These are phyloP conservation scores for Talaromyces sp. DNA, from an alignment of 2,329 filamentous ascomycete species.

Conservation along the genomic window DNA sequence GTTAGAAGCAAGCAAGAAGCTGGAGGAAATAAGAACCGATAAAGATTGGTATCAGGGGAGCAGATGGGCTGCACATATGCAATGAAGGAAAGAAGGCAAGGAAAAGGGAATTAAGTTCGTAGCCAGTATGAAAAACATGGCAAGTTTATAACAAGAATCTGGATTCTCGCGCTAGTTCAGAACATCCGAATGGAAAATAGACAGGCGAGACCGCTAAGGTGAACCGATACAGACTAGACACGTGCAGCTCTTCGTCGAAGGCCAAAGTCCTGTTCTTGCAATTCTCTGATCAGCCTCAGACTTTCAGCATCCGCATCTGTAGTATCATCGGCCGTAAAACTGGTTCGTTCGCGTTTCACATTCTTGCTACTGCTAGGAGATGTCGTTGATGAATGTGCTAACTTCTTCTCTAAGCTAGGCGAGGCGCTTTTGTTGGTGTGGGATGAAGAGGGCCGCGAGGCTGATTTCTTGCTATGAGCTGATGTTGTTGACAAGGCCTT, in stretches of 20 bases:
- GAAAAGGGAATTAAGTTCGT: not conserved
- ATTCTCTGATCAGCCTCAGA: conserved; percentile 42
- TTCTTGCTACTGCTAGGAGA: conserved; percentile 22
- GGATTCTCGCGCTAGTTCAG: not conserved
- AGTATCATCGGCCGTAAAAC: conserved; percentile 29
- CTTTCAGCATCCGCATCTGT: conserved; percentile 38
- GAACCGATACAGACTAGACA: conserved; percentile 15
- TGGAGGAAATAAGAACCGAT: not conserved
- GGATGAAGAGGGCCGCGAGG: conserved; percentile 37
- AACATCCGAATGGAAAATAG: not conserved
- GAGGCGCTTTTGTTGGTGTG: conserved; percentile 36
- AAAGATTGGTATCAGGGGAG: not conserved
- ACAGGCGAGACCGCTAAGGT: not conserved
- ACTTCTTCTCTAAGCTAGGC: conserved; percentile 38
- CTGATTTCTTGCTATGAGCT: conserved; percentile 28
- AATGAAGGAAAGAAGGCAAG: not conserved
- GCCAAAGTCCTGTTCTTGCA: conserved; percentile 46
- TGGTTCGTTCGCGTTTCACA: conserved; percentile 26
- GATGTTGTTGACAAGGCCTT: conserved; percentile 21
- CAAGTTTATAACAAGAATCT: not conserved
- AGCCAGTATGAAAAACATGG: not conserved
- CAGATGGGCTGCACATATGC: not conserved
- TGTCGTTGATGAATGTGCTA: conserved; percentile 19
- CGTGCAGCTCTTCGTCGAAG: conserved; percentile 34
- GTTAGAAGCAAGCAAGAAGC: not conserved